These are phyloP conservation scores for Hemisphaericaspora nanyangensis DNA, from an alignment of 805 yeast species.

Conservation along the genomic window DNA sequence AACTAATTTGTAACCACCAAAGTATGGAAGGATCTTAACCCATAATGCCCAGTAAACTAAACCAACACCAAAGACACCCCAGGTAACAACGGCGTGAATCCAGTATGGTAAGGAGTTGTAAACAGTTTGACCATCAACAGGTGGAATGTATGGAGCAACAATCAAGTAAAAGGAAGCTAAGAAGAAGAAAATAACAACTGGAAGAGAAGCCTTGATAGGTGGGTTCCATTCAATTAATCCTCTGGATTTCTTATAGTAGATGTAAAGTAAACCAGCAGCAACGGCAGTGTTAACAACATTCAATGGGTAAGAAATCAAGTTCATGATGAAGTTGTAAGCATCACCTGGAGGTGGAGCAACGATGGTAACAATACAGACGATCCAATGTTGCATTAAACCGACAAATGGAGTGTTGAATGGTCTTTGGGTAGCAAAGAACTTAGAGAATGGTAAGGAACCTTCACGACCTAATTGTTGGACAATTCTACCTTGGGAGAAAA, in stretches of 20 bases:
- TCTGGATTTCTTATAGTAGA: conserved; percentile 48
- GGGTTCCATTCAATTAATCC: conserved; percentile 64
- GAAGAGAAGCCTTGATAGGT: conserved; percentile 61
- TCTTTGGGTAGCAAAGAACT: conserved; percentile 62
- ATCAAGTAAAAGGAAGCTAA: conserved; percentile 64
- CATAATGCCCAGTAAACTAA: conserved; percentile 64
- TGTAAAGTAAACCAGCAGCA: conserved; percentile 57
- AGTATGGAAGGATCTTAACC: conserved; percentile 54
- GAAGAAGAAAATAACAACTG: conserved; percentile 61
- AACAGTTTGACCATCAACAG: conserved; percentile 60
- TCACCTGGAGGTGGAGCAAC: conserved; percentile 79
- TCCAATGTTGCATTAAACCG: conserved; percentile 74
- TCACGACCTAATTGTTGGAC: conserved; percentile 80
- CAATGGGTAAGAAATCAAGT: conserved; percentile 77
- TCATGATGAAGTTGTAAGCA: conserved; percentile 77
- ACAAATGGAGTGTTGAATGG: conserved; percentile 74
- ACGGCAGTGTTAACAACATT: conserved; percentile 69
- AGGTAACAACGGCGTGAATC: conserved; percentile 77
- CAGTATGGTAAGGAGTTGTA: conserved; percentile 72
- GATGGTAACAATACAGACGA: conserved; percentile 68
- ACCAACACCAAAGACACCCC: conserved; percentile 70
- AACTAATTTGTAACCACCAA: conserved; percentile 49
- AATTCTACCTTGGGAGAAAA: conserved; percentile 78
- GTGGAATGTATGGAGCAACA: conserved; percentile 78
- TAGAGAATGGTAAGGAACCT: conserved; percentile 72